These are phyloP conservation scores for Simmondsia chinensis DNA, from an alignment of 148 eudicot genomes.

Conservation along the genomic window DNA sequence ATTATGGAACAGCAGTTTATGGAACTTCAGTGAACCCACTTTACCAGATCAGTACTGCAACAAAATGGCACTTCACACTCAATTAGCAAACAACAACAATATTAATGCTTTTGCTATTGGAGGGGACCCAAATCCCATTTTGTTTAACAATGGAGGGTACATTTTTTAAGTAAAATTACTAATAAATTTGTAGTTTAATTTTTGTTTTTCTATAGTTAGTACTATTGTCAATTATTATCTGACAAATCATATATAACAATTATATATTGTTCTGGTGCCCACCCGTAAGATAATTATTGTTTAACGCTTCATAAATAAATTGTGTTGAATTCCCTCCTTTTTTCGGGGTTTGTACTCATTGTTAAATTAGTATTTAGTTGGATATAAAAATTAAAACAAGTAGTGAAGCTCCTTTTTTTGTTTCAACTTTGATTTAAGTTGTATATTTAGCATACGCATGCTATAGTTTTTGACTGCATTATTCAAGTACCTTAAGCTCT, in stretches of 20 bases:
- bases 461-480: no score
- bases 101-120: conserved; percentile 8
- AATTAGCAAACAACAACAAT: conserved; percentile 2
- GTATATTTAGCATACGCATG: no score
- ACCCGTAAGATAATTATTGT: conserved; percentile 5
- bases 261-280: neutral
- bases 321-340: no score
- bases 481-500: no score
- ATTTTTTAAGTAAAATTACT: conserved; percentile 12
- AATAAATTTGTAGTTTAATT: no score
- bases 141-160: conserved; percentile 11
- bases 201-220: no score
- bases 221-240: neutral
- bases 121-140: conserved; percentile 11
- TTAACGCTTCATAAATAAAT: conserved; percentile 1
- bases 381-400: no score
- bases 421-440: no score
- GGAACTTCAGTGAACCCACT: conserved; percentile 22
- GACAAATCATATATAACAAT: no score
- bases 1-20: conserved; percentile 21
- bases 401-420: no score
- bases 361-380: neutral
- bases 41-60: conserved; percentile 3
- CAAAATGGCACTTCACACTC: conserved; percentile 12
- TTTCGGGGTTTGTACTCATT: no score